phyloP scores from a whole-genome alignment of 805 yeast genomes.

The Saturnispora saitoi region DNA sequence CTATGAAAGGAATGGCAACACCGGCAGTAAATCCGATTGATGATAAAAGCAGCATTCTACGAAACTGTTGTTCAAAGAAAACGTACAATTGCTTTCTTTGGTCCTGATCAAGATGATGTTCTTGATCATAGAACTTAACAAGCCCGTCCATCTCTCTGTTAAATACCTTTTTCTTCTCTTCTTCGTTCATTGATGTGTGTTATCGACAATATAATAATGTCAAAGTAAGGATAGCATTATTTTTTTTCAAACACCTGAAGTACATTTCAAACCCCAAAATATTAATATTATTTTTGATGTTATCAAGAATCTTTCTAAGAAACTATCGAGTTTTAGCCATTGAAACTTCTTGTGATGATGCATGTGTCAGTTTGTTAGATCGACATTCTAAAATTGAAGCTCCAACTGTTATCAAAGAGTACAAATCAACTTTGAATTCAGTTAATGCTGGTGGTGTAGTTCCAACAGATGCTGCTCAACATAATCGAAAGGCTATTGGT shows the following conservation, averaged over 20 bases:
- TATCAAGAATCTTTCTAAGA: constrained; percentile 1
- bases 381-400: constrained; percentile 31
- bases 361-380: constrained; percentile 76
- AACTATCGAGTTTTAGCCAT: constrained; percentile 68
- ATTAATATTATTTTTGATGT: not conserved
- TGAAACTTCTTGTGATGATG: constrained; percentile 92
- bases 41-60: constrained; percentile 30
- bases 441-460: constrained; percentile 69
- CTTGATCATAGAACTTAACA: constrained; percentile 41
- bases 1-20: constrained; percentile 35
- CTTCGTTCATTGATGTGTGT: constrained; percentile 1
- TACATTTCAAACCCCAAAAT: not conserved
- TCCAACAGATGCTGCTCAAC: constrained; percentile 76
- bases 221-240: too few relatives aligned
- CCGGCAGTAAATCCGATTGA: constrained; percentile 35
- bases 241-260: too few relatives aligned
- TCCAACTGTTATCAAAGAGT: constrained; percentile 48
- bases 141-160: constrained; percentile 36
- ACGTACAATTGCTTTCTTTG: constrained; percentile 37
- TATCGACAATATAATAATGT: not conserved
- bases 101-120: constrained; percentile 31
- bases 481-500: constrained; percentile 59
- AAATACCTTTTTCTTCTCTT: constrained; percentile 5
- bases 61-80: constrained; percentile 30
- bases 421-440: constrained; percentile 61